Percentiles rank a stretch among this genome's conserved stretches.
These are phyloP conservation scores for Globisporangium orthogonon DNA, from an alignment of 352 stramenopile species.

Conservation along the genomic window DNA sequence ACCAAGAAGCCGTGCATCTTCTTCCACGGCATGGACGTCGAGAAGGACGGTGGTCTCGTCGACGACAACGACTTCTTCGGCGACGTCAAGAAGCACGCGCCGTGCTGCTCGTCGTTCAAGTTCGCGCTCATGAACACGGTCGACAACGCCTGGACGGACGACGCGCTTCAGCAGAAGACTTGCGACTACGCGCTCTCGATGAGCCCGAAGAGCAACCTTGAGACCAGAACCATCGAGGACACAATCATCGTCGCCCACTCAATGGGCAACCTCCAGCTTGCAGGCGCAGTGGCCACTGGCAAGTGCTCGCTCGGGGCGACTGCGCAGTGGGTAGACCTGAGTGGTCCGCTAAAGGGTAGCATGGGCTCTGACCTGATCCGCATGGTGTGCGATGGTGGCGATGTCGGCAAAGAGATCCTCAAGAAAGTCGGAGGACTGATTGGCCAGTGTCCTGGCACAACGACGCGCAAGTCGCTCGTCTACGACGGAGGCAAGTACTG, in stretches of 20 bases:
- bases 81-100: constrained; percentile 34
- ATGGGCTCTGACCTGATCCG: constrained; percentile 45
- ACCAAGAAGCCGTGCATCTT: constrained; percentile 41
- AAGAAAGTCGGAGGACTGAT: constrained; percentile 24
- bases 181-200: constrained; percentile 27
- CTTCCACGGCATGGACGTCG: constrained; percentile 38
- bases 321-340: constrained; percentile 31
- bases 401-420: constrained; percentile 18
- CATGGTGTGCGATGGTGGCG: constrained; percentile 21
- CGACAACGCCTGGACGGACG: constrained; percentile 39
- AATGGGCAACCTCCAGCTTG: constrained; percentile 53
- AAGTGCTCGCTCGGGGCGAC: constrained; percentile 14
- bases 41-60: constrained; percentile 24
- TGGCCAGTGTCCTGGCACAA: constrained; percentile 25
- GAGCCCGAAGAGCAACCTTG: constrained; percentile 26
- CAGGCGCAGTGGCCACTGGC: constrained; percentile 20
- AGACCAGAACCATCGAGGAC: constrained; percentile 39
- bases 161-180: constrained; percentile 26
- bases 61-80: constrained; percentile 39
- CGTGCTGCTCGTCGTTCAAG: constrained; percentile 53
- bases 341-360: constrained; percentile 34
- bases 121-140: constrained; percentile 42
- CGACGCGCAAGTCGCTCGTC: constrained; percentile 22
- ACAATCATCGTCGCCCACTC: constrained; percentile 62
- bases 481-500: constrained; percentile 26